Conservation (phyloP, 2,329 filamentous ascomycete genomes). For the Beauveria brongniartii region DNA sequence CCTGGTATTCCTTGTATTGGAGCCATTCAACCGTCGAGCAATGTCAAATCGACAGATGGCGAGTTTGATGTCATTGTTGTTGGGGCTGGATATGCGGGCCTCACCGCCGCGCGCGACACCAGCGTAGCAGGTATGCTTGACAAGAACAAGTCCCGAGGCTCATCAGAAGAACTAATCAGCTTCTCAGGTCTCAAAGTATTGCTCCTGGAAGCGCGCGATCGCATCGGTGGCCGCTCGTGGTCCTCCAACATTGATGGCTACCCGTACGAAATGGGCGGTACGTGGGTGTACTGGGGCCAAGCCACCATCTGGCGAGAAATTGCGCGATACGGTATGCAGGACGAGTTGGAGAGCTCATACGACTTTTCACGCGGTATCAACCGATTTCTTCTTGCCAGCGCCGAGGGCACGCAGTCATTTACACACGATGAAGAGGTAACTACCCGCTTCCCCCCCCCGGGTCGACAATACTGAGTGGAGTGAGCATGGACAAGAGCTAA, state of each 20-base stretch:
- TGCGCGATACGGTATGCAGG: slow-evolving; percentile 34
- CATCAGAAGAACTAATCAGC: not conserved
- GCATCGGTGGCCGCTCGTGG: slow-evolving; percentile 41
- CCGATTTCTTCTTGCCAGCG: slow-evolving; percentile 29
- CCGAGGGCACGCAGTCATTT: slow-evolving; percentile 23
- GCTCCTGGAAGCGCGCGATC: slow-evolving; percentile 38
- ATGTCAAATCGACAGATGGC: slow-evolving; percentile 10
- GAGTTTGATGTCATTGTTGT: slow-evolving; percentile 23
- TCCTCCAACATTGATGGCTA: slow-evolving; percentile 35
- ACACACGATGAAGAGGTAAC: slow-evolving; percentile 35
- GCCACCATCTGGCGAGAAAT: slow-evolving; percentile 37
- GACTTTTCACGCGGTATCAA: slow-evolving; percentile 35
- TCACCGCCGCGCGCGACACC: slow-evolving; percentile 22
- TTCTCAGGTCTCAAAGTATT: slow-evolving; percentile 28
- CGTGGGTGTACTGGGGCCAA: slow-evolving; percentile 39
- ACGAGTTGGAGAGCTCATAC: slow-evolving; percentile 30
- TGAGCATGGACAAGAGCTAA: not conserved
- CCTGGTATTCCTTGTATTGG: slow-evolving; percentile 23
- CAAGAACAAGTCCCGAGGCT: slow-evolving; percentile 3
- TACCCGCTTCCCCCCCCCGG: not conserved
- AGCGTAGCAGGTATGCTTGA: slow-evolving; percentile 19
- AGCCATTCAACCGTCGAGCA: slow-evolving; percentile 21
- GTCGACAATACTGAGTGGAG: not conserved
- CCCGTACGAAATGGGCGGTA: slow-evolving; percentile 40
- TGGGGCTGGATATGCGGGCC: slow-evolving; percentile 24